A percentile compares a stretch with the other conserved stretches of the same genome.
These are phyloP conservation scores for Aspergillus carbonarius DNA, from an alignment of 2,329 filamentous ascomycete species.

Conservation along the genomic window DNA sequence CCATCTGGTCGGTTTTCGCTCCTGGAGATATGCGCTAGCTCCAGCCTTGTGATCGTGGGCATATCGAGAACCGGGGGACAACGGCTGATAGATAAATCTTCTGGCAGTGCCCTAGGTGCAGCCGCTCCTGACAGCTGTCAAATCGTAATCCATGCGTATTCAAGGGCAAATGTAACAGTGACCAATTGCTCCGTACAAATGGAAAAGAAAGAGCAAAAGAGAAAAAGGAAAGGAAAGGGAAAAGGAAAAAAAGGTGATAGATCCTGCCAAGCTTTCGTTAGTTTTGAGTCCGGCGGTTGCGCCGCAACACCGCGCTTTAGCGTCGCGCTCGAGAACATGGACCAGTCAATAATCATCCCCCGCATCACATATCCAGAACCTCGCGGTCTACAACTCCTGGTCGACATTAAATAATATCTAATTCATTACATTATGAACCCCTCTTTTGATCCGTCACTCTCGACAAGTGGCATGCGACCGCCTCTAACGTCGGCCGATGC, in stretches of 20 bases:
- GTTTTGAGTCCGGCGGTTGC: constrained; percentile 9
- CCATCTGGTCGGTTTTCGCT: constrained; percentile 53
- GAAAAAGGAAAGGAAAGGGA: neutral
- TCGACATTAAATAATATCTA: neutral
- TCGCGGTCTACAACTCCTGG: neutral
- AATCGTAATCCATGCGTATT: constrained; percentile 6
- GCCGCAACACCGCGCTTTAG: constrained; percentile 12
- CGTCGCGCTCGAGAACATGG: neutral
- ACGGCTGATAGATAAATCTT: neutral
- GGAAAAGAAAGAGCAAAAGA: neutral
- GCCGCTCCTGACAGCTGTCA: constrained; percentile 7
- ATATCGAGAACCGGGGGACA: constrained; percentile 26
- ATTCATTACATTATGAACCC: constrained; percentile 30
- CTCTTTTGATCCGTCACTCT: constrained; percentile 60
- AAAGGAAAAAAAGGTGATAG: constrained; percentile 8
- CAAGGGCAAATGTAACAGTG: neutral
- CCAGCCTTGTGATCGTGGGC: constrained; percentile 21
- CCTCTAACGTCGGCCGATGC: constrained; percentile 53
- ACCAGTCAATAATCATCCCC: neutral
- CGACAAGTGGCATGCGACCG: constrained; percentile 53
- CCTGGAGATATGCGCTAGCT: constrained; percentile 26
- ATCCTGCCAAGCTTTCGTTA: constrained; percentile 12
- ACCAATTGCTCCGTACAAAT: neutral
- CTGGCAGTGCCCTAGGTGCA: neutral
- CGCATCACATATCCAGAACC: neutral